Evolutionary conservation across 495 filamentous ascomycete species (phyloP).

Genomic region (Annulohypoxylon maeteangense): DNA sequence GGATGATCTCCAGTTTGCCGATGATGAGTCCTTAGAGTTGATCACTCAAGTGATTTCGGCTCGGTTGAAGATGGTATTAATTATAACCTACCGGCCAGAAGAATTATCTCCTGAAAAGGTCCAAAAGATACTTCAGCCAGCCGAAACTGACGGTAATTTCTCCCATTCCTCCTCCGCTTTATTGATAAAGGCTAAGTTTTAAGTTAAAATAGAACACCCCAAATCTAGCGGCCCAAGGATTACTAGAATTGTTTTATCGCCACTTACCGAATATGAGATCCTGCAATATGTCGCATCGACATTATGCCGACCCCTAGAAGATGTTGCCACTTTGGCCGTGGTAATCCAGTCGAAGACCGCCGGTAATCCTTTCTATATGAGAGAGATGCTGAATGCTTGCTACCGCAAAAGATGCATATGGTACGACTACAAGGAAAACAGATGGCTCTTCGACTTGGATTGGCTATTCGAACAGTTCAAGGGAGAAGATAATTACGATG

Average conservation of each 20-base stretch:
- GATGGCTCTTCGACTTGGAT: conserved; percentile 87
- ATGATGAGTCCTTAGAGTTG: conserved; percentile 84
- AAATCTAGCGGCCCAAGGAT: conserved; percentile 58
- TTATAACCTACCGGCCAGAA: conserved; percentile 72
- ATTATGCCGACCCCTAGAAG: conserved; percentile 68
- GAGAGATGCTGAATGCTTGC: conserved; percentile 89
- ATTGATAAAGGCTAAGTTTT: conserved; percentile 46
- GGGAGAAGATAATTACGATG: conserved; percentile 76
- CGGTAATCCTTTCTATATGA: conserved; percentile 88
- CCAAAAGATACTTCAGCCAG: conserved; percentile 57
- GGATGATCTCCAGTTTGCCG: conserved; percentile 88
- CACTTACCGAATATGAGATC: conserved; percentile 79
- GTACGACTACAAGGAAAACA: conserved; percentile 82
- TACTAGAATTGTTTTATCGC: conserved; percentile 72
- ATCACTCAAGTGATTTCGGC: conserved; percentile 76
- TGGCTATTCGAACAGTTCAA: conserved; percentile 84
- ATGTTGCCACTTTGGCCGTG: conserved; percentile 71
- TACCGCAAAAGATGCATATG: conserved; percentile 87
- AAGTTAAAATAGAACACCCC: conserved; percentile 52
- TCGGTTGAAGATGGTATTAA: conserved; percentile 79
- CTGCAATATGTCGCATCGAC: conserved; percentile 80
- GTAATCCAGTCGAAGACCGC: conserved; percentile 83
- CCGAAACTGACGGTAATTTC: conserved; percentile 57
- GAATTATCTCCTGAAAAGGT: conserved; percentile 60
- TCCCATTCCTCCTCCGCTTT: neutral